phyloP scores from a whole-genome alignment of 495 filamentous ascomycete genomes.

The Hyphodiscus hymeniophilus region DNA sequence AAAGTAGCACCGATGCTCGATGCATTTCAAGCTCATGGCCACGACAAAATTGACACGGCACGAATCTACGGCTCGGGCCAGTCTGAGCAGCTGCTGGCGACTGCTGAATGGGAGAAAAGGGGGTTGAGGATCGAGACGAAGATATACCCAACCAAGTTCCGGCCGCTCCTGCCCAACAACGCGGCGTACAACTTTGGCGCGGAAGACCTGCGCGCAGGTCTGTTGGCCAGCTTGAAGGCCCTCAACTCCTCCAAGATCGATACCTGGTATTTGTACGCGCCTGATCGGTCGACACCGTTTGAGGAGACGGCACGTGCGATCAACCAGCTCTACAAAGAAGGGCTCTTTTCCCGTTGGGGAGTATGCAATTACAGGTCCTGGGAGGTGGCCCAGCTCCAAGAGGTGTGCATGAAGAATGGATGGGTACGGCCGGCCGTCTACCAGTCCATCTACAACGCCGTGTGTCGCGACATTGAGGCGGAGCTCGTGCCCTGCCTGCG shows the following conservation, averaged over 20 bases:
- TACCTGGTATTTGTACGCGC: constrained; percentile 45
- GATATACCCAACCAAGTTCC: constrained; percentile 25
- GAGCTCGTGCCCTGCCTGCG: constrained; percentile 45
- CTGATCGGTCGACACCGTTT: constrained; percentile 39
- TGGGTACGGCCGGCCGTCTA: constrained; percentile 58
- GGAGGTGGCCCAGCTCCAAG: constrained; percentile 43
- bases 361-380: constrained; percentile 43
- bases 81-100: constrained; percentile 39
- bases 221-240: constrained; percentile 30
- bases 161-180: background rate
- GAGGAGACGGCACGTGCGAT: constrained; percentile 39
- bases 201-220: constrained; percentile 29
- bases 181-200: constrained; percentile 21
- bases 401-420: constrained; percentile 38
- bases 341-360: constrained; percentile 38
- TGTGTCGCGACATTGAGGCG: constrained; percentile 42
- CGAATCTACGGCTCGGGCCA: constrained; percentile 41
- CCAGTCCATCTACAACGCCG: constrained; percentile 58
- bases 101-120: constrained; percentile 36
- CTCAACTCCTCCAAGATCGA: constrained; percentile 27
- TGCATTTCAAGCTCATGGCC: constrained; percentile 43
- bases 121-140: constrained; percentile 47
- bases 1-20: constrained; percentile 30
- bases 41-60: constrained; percentile 51
- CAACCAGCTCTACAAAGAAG: constrained; percentile 39